Conservation (phyloP, 1,139 yeast species). For the Kodamaea suecica region DNA sequence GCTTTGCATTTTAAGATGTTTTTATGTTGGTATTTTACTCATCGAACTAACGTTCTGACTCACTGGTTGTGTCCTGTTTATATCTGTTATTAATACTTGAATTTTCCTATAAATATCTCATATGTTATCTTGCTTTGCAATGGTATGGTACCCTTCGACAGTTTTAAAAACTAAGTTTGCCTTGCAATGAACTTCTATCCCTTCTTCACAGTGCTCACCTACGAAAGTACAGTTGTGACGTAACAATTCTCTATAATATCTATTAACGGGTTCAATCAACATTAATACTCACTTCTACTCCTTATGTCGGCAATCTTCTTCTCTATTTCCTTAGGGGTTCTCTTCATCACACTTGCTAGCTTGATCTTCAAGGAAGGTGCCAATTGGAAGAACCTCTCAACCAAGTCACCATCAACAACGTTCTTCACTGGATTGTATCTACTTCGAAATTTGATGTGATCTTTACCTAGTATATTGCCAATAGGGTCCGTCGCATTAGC, state of each 20-base stretch:
- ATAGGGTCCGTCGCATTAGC: constrained; percentile 11
- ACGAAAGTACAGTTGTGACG: too few species aligned
- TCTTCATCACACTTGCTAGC: constrained; percentile 54
- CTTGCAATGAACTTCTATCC: too few species aligned
- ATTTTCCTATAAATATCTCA: not conserved
- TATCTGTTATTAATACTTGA: not conserved
- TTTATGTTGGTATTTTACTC: not conserved
- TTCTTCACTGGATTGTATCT: constrained; percentile 74
- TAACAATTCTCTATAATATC: too few species aligned
- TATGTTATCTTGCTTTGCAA: too few species aligned
- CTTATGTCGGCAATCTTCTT: constrained; percentile 59
- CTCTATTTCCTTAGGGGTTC: constrained; percentile 58
- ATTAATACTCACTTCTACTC: constrained; percentile 25
- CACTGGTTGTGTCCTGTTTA: not conserved
- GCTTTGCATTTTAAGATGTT: not conserved
- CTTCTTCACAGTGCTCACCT: too few species aligned
- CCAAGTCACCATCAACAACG: constrained; percentile 83
- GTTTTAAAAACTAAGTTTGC: too few species aligned
- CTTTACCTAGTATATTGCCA: constrained; percentile 53
- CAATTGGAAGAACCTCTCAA: constrained; percentile 54
- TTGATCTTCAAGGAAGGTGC: constrained; percentile 36
- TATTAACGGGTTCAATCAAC: too few species aligned
- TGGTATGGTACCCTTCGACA: too few species aligned
- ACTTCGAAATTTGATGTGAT: constrained; percentile 66
- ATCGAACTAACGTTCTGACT: not conserved